Conservation (phyloP, 306 rosid genomes). For the Cicer bijugum region DNA sequence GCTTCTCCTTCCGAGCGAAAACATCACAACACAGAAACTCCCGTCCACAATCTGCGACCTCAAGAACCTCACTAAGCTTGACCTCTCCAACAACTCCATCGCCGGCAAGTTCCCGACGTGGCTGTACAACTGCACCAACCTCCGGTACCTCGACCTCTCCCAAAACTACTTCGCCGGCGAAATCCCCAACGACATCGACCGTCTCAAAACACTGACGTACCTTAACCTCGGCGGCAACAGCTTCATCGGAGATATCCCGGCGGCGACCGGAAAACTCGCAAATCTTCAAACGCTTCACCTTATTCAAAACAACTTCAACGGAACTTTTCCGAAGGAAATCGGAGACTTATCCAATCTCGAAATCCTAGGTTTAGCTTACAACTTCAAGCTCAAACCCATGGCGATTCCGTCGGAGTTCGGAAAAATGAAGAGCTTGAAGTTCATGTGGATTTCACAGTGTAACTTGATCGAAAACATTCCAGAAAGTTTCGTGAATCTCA, state of each 20-base stretch:
- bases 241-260: slow-evolving; percentile 71
- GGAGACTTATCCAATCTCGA: slow-evolving; percentile 69
- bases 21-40: slow-evolving; percentile 46
- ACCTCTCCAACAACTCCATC: slow-evolving; percentile 64
- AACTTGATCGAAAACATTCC: slow-evolving; percentile 72
- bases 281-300: slow-evolving; percentile 48
- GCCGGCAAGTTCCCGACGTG: slow-evolving; percentile 66
- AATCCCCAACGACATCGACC: slow-evolving; percentile 62
- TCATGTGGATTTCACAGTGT: slow-evolving; percentile 49
- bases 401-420: slow-evolving; percentile 65
- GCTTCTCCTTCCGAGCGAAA: slow-evolving; percentile 47
- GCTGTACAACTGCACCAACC: slow-evolving; percentile 73
- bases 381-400: slow-evolving; percentile 40
- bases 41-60: slow-evolving; percentile 66
- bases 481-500: slow-evolving; percentile 49
- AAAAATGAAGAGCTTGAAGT: slow-evolving; percentile 55
- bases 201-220: slow-evolving; percentile 48
- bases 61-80: slow-evolving; percentile 52
- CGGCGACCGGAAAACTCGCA: slow-evolving; percentile 54
- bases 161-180: slow-evolving; percentile 61
- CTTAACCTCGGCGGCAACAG: slow-evolving; percentile 65
- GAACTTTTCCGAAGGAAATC: slow-evolving; percentile 65
- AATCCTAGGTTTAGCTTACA: slow-evolving; percentile 50
- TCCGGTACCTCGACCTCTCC: slow-evolving; percentile 65
- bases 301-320: slow-evolving; percentile 55